phyloP scores from a whole-genome alignment of 225 moss, liverwort and hornwort species.

The Rhytidiadelphus loreus region DNA sequence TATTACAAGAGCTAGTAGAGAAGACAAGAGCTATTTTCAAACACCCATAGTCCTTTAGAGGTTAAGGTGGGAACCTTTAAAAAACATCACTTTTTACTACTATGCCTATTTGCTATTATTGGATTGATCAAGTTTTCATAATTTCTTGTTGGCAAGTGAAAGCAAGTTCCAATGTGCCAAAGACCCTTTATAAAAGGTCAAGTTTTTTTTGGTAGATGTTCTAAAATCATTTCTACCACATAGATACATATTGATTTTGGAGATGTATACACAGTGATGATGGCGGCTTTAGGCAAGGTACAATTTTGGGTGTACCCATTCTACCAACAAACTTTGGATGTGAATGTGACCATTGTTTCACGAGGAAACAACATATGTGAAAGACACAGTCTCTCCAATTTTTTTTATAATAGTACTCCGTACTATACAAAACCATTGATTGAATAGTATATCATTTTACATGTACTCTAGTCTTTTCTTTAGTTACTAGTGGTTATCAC shows the following conservation, averaged over 20 bases:
- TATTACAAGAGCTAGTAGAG: too few species aligned
- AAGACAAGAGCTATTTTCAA: too few species aligned
- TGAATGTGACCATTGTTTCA: not conserved
- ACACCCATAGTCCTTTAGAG: too few species aligned
- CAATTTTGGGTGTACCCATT: too few species aligned
- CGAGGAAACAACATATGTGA: not conserved
- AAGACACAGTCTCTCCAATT: not conserved
- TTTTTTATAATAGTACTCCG: not conserved
- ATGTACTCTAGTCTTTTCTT: too few species aligned
- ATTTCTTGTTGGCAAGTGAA: not conserved
- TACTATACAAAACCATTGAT: not conserved
- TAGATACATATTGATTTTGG: not conserved
- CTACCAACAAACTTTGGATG: not conserved
- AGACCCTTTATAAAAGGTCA: too few species aligned
- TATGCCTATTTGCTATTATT: not conserved
- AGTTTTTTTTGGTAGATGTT: not conserved
- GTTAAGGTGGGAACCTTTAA: too few species aligned
- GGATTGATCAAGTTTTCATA: rapidly evolving
- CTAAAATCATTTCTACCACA: rapidly evolving
- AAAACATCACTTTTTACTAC: not conserved
- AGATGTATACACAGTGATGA: too few species aligned
- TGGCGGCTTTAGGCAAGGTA: too few species aligned
- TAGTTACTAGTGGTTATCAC: too few species aligned
- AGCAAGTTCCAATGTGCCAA: not conserved
- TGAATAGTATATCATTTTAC: too few species aligned